phyloP scores from a whole-genome alignment of 78 protist species.

The Dictyostelium firmibasis region DNA sequence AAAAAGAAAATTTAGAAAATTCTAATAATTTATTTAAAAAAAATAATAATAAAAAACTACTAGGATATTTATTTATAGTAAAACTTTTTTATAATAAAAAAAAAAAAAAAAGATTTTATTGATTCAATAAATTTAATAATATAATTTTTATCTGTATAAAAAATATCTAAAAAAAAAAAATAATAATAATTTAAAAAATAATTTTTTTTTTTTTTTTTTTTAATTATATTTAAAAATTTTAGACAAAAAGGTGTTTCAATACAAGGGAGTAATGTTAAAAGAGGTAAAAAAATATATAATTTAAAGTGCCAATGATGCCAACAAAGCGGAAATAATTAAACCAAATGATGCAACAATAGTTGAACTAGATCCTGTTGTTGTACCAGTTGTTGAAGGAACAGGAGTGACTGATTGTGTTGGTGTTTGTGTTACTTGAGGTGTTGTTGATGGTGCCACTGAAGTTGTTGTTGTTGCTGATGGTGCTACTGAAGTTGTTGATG shows the following conservation, averaged over 20 bases:
- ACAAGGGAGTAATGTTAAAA: not conserved
- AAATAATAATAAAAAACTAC: too few relatives aligned
- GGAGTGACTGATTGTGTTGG: not conserved
- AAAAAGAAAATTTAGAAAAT: too few relatives aligned
- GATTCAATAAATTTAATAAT: too few relatives aligned
- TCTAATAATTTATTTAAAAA: too few relatives aligned
- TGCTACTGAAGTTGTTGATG: not conserved
- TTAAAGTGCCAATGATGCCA: not conserved
- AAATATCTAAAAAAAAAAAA: not conserved
- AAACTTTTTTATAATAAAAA: too few relatives aligned
- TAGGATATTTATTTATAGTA: too few relatives aligned
- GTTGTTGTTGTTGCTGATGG: too few relatives aligned
- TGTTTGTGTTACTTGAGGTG: not conserved
- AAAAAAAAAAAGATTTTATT: too few relatives aligned
- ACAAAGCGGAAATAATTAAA: not conserved
- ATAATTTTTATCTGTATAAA: not conserved
- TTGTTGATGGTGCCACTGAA: not conserved
- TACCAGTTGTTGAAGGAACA: not conserved
- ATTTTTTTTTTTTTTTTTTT: not conserved
- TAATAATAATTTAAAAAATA: not conserved
- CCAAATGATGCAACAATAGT: not conserved
- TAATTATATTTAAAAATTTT: not conserved
- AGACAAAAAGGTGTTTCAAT: not conserved
- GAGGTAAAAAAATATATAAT: not conserved
- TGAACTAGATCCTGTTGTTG: not conserved